phyloP scores from a whole-genome alignment of 2,329 filamentous ascomycete genomes.

The Penicillium sp. region DNA sequence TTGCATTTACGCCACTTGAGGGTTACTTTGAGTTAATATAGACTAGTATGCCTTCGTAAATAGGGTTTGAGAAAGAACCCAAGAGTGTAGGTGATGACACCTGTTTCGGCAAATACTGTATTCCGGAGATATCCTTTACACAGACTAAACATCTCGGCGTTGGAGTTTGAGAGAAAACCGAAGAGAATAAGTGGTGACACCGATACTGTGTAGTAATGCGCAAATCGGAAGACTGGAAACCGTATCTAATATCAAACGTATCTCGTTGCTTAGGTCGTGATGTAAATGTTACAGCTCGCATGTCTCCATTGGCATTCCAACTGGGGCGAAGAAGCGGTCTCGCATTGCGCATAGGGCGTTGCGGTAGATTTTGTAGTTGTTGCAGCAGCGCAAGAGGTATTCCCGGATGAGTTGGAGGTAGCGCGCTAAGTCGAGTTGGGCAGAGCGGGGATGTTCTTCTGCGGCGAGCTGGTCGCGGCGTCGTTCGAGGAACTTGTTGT shows the following conservation, averaged over 20 bases:
- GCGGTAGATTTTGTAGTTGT: background rate
- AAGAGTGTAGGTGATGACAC: no score
- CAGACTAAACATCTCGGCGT: no score
- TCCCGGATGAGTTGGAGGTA: conserved; percentile 20
- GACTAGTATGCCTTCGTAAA: no score
- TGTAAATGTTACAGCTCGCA: background rate
- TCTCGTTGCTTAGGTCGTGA: background rate
- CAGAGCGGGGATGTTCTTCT: conserved; percentile 6
- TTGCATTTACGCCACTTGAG: no score
- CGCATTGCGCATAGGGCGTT: background rate
- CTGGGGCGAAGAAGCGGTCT: background rate
- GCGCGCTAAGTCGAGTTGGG: conserved; percentile 12
- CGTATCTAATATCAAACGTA: background rate
- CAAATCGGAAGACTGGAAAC: no score
- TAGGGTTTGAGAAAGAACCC: no score
- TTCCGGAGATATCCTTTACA: no score
- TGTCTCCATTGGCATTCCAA: background rate
- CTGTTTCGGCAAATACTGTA: no score
- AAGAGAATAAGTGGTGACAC: no score
- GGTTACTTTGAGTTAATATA: no score
- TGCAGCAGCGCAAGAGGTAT: background rate
- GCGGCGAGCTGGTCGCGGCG: conserved; percentile 18
- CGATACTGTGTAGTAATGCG: no score
- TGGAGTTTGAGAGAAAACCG: no score
- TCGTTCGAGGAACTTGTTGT: conserved; percentile 21